Percentiles rank a stretch among this genome's conserved stretches.
Evolutionary conservation across 2,329 filamentous ascomycete genomes (phyloP).

Genomic region (Stemphylium vesicarium): DNA sequence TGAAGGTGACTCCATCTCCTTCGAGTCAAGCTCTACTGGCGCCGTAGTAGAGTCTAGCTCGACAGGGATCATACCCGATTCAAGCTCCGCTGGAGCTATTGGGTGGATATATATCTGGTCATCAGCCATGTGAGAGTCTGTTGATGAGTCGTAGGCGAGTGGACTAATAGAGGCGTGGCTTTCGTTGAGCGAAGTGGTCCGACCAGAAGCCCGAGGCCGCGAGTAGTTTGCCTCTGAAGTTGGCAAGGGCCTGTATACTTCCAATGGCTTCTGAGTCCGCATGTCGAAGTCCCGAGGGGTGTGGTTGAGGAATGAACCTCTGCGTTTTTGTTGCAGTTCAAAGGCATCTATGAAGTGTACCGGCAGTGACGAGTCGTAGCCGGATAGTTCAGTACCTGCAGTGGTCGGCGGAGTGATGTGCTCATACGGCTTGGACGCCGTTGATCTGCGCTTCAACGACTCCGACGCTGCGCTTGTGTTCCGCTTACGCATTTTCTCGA

Average conservation of each 20-base stretch:
- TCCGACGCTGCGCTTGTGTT: slow-evolving; percentile 23
- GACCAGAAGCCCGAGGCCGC: slow-evolving; percentile 24
- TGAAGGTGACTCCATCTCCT: slow-evolving; percentile 12
- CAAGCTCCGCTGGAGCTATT: slow-evolving; percentile 24
- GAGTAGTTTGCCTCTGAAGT: slow-evolving; percentile 30
- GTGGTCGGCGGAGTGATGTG: slow-evolving; percentile 21
- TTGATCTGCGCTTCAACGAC: slow-evolving; percentile 30
- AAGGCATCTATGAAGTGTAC: slow-evolving; percentile 30
- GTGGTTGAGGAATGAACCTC: slow-evolving; percentile 44
- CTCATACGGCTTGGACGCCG: slow-evolving; percentile 25
- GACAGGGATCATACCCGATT: slow-evolving; percentile 7
- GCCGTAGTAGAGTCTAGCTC: background rate
- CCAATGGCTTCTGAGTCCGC: slow-evolving; percentile 20
- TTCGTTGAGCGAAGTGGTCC: slow-evolving; percentile 11
- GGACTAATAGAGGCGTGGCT: slow-evolving; percentile 3
- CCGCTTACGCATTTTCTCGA: slow-evolving; percentile 23
- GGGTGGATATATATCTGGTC: slow-evolving; percentile 16
- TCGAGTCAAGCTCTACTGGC: slow-evolving; percentile 28
- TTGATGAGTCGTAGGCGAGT: slow-evolving; percentile 18
- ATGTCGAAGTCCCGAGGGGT: slow-evolving; percentile 41
- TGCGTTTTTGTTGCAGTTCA: slow-evolving; percentile 31
- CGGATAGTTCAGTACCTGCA: slow-evolving; percentile 20
- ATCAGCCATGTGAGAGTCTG: slow-evolving; percentile 12
- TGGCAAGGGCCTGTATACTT: slow-evolving; percentile 24
- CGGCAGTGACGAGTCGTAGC: slow-evolving; percentile 13